phyloP scores from a whole-genome alignment of 768 basidiomycete species.

The Xerocomus brunneocitrinus region DNA sequence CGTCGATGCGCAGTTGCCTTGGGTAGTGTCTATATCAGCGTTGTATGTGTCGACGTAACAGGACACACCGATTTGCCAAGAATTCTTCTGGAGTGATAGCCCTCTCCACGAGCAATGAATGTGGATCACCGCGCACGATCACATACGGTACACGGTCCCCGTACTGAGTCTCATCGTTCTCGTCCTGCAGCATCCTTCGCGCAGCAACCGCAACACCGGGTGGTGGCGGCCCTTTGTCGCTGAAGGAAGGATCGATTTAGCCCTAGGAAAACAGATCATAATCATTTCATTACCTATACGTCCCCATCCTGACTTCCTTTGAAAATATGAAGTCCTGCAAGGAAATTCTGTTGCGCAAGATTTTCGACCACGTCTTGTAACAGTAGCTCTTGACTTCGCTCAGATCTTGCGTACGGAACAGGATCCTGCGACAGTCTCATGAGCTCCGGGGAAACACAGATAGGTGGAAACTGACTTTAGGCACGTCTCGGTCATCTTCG shows the following conservation, averaged over 20 bases:
- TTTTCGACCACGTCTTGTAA: conserved; percentile 74
- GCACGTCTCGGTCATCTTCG: conserved; percentile 88
- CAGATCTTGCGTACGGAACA: conserved; percentile 88
- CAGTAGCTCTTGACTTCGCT: conserved; percentile 89
- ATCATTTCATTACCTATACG: conserved; percentile 62
- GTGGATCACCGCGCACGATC: conserved; percentile 62
- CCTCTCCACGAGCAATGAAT: conserved; percentile 64
- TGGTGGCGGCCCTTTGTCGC: conserved; percentile 80
- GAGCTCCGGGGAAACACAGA: not conserved
- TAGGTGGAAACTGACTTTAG: conserved; percentile 58
- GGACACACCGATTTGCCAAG: conserved; percentile 53
- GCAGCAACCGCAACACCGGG: conserved; percentile 91
- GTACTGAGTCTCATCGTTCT: conserved; percentile 82
- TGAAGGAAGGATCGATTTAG: conserved; percentile 25
- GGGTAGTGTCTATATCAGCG: not conserved
- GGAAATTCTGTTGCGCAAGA: conserved; percentile 74
- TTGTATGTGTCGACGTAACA: not conserved
- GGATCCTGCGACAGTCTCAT: conserved; percentile 50
- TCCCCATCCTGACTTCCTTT: conserved; percentile 90
- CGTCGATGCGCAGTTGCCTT: conserved; percentile 76
- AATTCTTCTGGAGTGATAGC: conserved; percentile 72
- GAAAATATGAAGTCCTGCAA: conserved; percentile 94
- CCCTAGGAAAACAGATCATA: not conserved
- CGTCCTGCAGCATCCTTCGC: conserved; percentile 66
- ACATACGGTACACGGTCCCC: conserved; percentile 93